Conservation (phyloP, 495 filamentous ascomycete species). For the Penicillium pancosmium region DNA sequence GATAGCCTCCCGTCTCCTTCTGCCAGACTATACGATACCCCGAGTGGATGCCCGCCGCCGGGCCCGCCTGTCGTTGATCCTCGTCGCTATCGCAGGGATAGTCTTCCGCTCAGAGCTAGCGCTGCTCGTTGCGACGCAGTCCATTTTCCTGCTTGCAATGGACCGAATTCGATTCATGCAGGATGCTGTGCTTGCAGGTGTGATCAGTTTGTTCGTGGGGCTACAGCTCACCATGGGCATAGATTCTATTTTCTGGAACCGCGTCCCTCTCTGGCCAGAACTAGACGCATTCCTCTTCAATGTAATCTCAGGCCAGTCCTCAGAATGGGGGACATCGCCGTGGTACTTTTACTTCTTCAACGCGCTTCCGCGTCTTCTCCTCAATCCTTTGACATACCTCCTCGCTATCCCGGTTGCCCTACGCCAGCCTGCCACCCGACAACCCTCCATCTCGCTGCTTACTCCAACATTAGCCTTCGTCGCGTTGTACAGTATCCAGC, state of each 20-base stretch:
- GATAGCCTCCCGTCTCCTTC: conserved; percentile 67
- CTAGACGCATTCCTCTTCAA: conserved; percentile 90
- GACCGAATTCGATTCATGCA: conserved; percentile 55
- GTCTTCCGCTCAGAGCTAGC: conserved; percentile 91
- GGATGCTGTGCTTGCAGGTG: conserved; percentile 67
- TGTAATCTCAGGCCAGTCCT: conserved; percentile 67
- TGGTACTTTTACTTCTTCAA: conserved; percentile 86
- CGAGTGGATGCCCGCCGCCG: background rate
- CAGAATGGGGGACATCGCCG: conserved; percentile 84
- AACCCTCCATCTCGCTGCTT: conserved; percentile 54
- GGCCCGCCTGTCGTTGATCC: conserved; percentile 58
- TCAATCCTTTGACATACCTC: conserved; percentile 70
- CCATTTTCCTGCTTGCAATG: conserved; percentile 54
- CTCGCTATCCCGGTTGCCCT: conserved; percentile 69
- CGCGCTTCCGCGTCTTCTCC: conserved; percentile 77
- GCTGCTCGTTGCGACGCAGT: conserved; percentile 64
- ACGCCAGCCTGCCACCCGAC: conserved; percentile 51
- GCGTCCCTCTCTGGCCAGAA: conserved; percentile 82
- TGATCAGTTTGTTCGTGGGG: conserved; percentile 62
- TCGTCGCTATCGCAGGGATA: conserved; percentile 80
- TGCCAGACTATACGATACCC: conserved; percentile 55
- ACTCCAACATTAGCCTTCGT: conserved; percentile 73
- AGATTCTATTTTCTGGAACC: conserved; percentile 93
- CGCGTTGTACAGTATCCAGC: conserved; percentile 76
- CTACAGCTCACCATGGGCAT: conserved; percentile 68